Evolutionary conservation across 768 basidiomycete species (phyloP).

Genomic region (Lepiota brunneoincarnata): DNA sequence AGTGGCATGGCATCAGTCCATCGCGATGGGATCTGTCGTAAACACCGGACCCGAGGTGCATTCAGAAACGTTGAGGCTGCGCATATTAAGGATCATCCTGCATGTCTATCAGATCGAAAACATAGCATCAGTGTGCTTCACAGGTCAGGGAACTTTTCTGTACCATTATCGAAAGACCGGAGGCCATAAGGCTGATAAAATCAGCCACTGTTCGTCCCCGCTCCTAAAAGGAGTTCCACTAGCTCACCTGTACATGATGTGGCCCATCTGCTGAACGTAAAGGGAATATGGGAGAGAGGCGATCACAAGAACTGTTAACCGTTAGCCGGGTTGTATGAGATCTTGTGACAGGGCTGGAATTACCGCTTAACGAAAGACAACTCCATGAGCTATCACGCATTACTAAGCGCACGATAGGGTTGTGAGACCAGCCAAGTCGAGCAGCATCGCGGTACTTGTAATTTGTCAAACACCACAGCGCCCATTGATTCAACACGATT

Average conservation of each 20-base stretch:
- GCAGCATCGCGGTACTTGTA: slow-evolving; percentile 2
- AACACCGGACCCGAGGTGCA: background rate
- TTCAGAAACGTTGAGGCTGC: background rate
- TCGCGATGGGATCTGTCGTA: background rate
- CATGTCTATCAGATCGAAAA: background rate
- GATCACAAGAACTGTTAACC: background rate
- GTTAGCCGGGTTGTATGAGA: background rate
- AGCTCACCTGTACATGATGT: background rate
- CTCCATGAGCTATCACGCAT: background rate
- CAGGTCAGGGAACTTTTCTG: background rate
- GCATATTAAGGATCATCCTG: slow-evolving; percentile 4
- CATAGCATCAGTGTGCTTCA: background rate
- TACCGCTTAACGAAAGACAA: background rate
- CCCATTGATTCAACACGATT: background rate
- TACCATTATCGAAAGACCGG: background rate
- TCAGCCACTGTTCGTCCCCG: background rate
- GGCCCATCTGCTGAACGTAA: background rate
- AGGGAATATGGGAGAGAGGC: background rate
- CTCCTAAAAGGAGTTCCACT: too few species aligned
- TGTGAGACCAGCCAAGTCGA: background rate
- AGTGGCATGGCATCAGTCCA: too few species aligned
- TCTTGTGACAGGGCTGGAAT: background rate
- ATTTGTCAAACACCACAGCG: background rate
- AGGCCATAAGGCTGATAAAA: background rate
- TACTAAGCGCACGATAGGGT: background rate